Conservation (phyloP, 768 basidiomycete species). For the Podaxis sp. region DNA sequence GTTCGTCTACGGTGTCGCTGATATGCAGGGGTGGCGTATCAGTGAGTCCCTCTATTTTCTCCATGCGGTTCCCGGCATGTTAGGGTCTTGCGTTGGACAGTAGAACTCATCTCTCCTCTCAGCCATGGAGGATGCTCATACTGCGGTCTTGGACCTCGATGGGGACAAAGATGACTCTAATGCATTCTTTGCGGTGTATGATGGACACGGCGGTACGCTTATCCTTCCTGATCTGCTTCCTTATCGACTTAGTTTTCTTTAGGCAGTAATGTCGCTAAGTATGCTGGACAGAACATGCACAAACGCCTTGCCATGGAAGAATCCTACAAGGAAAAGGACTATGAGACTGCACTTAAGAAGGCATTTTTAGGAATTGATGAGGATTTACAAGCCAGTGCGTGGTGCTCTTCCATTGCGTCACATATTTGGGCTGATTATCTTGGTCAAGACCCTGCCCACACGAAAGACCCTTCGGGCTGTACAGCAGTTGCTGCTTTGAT, state of each 20-base stretch:
- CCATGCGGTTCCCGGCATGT: constrained; percentile 8
- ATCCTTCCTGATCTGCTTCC: constrained; percentile 4
- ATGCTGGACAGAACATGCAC: constrained; percentile 83
- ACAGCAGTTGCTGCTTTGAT: constrained; percentile 90
- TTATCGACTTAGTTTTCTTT: constrained; percentile 18
- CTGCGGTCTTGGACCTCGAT: constrained; percentile 70
- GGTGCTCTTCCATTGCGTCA: constrained; percentile 6
- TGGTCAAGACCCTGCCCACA: constrained; percentile 76
- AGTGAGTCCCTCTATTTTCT: constrained; percentile 56
- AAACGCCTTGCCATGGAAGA: constrained; percentile 73
- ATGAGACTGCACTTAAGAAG: constrained; percentile 75
- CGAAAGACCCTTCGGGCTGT: constrained; percentile 92
- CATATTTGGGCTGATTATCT: constrained; percentile 18
- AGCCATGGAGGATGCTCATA: constrained; percentile 99
- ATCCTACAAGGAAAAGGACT: constrained; percentile 67
- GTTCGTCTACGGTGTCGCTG: constrained; percentile 76
- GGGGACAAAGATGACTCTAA: constrained; percentile 47
- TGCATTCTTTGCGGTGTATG: constrained; percentile 95
- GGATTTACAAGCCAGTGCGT: constrained; percentile 75
- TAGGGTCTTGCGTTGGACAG: constrained; percentile 5
- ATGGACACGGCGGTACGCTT: constrained; percentile 91
- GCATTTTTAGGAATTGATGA: constrained; percentile 95
- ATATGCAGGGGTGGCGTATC: constrained; percentile 99
- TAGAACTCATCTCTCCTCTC: constrained; percentile 17
- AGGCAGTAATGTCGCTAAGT: constrained; percentile 87